These are phyloP conservation scores for Lyophyllum semitale DNA, from an alignment of 768 basidiomycete genomes.

Conservation along the genomic window DNA sequence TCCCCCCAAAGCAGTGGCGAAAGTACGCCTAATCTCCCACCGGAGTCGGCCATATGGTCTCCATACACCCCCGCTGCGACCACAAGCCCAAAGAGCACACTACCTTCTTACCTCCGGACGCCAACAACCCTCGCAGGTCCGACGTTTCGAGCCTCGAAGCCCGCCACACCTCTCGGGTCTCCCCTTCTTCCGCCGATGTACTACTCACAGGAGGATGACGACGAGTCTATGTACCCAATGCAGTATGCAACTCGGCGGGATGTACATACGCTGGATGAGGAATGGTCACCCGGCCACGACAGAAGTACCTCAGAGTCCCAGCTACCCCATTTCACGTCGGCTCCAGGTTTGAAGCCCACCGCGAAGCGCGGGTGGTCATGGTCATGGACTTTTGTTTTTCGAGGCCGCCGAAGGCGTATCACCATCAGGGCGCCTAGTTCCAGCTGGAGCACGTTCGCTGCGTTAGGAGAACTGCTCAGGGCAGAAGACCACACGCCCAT, in stretches of 20 bases:
- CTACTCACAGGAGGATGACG: slow-evolving; percentile 44
- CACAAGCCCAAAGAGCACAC: slow-evolving; percentile 38
- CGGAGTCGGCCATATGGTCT: slow-evolving; percentile 45
- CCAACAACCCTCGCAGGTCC: slow-evolving; percentile 34
- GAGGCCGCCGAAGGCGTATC: slow-evolving; percentile 57
- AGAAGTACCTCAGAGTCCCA: slow-evolving; percentile 15
- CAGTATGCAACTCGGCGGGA: slow-evolving; percentile 49
- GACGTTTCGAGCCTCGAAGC: slow-evolving; percentile 43
- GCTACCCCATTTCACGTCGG: slow-evolving; percentile 38
- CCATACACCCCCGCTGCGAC: slow-evolving; percentile 37
- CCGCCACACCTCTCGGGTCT: slow-evolving; percentile 42
- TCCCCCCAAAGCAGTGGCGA: slow-evolving; percentile 31
- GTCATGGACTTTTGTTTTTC: slow-evolving; percentile 57
- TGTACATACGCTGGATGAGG: slow-evolving; percentile 30
- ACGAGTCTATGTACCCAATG: slow-evolving; percentile 50
- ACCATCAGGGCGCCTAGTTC: slow-evolving; percentile 44
- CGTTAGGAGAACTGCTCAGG: slow-evolving; percentile 13
- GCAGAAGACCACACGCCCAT: slow-evolving; percentile 12
- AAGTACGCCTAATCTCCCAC: slow-evolving; percentile 24
- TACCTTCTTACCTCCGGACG: slow-evolving; percentile 43
- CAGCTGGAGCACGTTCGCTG: slow-evolving; percentile 16
- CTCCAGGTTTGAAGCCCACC: slow-evolving; percentile 27
- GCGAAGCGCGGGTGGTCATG: slow-evolving; percentile 33
- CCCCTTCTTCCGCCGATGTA: slow-evolving; percentile 37
- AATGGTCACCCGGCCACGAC: slow-evolving; percentile 33